Evolutionary conservation across 2,329 filamentous ascomycete species (phyloP).

Genomic region (Botryosphaeria dothidea): DNA sequence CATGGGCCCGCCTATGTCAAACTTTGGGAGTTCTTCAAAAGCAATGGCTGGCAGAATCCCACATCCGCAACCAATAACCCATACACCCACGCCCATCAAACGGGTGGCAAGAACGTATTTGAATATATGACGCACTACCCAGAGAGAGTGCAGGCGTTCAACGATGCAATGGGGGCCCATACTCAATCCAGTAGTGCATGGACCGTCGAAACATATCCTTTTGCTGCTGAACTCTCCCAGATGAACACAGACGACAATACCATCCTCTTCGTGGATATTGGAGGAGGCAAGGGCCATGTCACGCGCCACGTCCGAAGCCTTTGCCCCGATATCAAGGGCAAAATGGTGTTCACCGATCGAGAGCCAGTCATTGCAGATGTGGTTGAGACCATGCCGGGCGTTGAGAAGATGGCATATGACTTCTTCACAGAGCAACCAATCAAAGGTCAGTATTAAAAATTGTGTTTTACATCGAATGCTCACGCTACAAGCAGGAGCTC

Average conservation of each 20-base stretch:
- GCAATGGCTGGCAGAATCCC: constrained; percentile 20
- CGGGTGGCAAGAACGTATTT: constrained; percentile 17
- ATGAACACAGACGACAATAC: constrained; percentile 1
- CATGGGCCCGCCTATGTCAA: constrained; percentile 8
- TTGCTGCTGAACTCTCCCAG: constrained; percentile 2
- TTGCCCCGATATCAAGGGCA: constrained; percentile 16
- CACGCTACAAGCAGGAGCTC: neutral
- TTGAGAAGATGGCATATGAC: constrained; percentile 30
- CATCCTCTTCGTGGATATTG: constrained; percentile 23
- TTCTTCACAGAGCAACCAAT: constrained; percentile 35
- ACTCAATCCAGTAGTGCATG: constrained; percentile 6
- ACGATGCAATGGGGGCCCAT: constrained; percentile 21
- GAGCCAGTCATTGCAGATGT: constrained; percentile 25
- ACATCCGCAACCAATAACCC: constrained; percentile 19
- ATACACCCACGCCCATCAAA: constrained; percentile 22
- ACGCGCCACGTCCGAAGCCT: constrained; percentile 10
- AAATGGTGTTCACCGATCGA: constrained; percentile 30
- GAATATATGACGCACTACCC: constrained; percentile 16
- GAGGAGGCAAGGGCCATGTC: constrained; percentile 21
- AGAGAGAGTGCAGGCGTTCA: constrained; percentile 16
- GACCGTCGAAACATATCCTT: constrained; percentile 20
- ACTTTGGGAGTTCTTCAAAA: constrained; percentile 20
- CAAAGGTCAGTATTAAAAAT: constrained; percentile 19
- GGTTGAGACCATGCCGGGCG: constrained; percentile 14
- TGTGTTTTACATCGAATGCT: too few species aligned